These are phyloP conservation scores for Alternaria metachromatica DNA, from an alignment of 2,329 filamentous ascomycete species.

Conservation along the genomic window DNA sequence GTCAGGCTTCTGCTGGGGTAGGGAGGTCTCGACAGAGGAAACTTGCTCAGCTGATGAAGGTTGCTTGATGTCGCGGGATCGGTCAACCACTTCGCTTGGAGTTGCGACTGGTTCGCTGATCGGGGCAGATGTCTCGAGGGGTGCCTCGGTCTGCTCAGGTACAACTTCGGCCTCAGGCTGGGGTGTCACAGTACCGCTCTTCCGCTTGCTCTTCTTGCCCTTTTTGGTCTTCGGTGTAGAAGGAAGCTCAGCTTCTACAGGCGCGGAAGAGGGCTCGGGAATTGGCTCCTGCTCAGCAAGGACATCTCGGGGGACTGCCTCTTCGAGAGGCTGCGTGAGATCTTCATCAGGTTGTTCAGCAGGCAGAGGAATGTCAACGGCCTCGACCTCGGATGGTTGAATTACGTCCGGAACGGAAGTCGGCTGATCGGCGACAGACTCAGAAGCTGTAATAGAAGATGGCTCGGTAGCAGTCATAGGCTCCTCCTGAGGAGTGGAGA, in stretches of 20 bases:
- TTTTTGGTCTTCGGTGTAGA: constrained; percentile 10
- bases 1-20: background rate
- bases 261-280: background rate
- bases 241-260: background rate
- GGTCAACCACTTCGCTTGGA: background rate
- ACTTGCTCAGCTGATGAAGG: background rate
- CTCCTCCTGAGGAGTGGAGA: constrained; percentile 13
- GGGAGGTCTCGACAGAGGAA: background rate
- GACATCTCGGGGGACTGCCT: background rate
- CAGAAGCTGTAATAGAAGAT: background rate
- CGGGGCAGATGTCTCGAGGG: background rate
- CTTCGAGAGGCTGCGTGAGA: background rate
- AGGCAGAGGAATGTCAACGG: constrained; percentile 1
- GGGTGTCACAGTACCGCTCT: constrained; percentile 5
- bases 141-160: background rate
- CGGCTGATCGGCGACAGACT: background rate
- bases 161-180: constrained; percentile 1
- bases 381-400: background rate
- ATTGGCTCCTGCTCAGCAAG: background rate
- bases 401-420: background rate
- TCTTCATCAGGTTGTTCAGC: background rate
- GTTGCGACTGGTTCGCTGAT: background rate
- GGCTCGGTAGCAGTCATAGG: background rate
- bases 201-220: constrained; percentile 11
- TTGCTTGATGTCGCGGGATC: background rate